A percentile compares a stretch with the other conserved stretches of the same genome.
Evolutionary conservation across 257 asterid species (phyloP).

Genomic region (Eustoma russellianum): DNA sequence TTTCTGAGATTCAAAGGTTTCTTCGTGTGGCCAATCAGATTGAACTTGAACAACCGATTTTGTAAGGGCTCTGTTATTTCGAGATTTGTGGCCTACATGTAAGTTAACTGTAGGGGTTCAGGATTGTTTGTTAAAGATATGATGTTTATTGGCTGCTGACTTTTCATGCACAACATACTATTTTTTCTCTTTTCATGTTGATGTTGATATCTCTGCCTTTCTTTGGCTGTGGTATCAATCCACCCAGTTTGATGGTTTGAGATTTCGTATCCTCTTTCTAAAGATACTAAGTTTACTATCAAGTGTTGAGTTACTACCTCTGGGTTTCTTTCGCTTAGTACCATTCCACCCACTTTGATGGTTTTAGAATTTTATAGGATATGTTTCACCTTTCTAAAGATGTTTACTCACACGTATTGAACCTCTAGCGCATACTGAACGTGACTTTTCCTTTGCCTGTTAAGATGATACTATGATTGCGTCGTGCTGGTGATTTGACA

Average conservation of each 20-base stretch:
- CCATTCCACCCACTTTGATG: too few relatives aligned
- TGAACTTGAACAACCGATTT: conserved; percentile 70
- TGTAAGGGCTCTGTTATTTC: conserved; percentile 37
- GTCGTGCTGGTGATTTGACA: too few relatives aligned
- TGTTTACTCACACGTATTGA: too few relatives aligned
- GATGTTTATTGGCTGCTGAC: neutral
- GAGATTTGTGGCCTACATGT: neutral
- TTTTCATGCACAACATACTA: neutral
- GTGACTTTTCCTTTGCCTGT: too few relatives aligned
- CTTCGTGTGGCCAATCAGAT: conserved; percentile 88
- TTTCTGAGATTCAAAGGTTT: conserved; percentile 75
- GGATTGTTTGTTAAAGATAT: neutral
- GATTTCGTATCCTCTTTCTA: too few relatives aligned
- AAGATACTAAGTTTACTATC: too few relatives aligned
- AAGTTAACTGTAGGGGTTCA: neutral
- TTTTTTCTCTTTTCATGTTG: neutral
- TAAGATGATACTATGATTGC: too few relatives aligned
- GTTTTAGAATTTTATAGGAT: too few relatives aligned
- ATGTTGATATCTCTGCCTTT: neutral
- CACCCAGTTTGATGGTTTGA: too few relatives aligned
- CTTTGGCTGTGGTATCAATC: too few relatives aligned
- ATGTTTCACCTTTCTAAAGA: too few relatives aligned
- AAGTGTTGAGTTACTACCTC: neutral
- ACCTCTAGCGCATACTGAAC: too few relatives aligned
- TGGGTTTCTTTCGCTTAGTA: neutral